Evolutionary conservation across 129 eudicot genomes (phyloP).

Genomic region (Oenanthe sinensis): DNA sequence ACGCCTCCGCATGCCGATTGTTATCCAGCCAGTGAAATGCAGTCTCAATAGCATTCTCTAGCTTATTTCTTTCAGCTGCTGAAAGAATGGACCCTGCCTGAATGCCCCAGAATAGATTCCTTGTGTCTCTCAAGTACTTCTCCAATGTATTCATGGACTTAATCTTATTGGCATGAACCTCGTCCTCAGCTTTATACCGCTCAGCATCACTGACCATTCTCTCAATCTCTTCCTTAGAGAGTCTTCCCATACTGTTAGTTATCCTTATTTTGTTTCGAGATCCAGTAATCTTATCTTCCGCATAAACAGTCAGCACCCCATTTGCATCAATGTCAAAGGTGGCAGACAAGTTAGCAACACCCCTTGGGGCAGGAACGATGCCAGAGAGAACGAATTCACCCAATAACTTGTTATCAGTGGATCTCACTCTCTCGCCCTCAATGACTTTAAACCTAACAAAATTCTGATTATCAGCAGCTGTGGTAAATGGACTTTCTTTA

Average conservation of each 20-base stretch:
- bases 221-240: constrained; percentile 4
- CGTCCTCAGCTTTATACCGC: constrained; percentile 1
- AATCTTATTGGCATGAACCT: not conserved
- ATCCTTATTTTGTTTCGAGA: not conserved
- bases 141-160: not conserved
- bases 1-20: not conserved
- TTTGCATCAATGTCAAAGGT: constrained; percentile 6
- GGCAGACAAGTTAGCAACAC: not conserved
- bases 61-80: constrained; percentile 17
- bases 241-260: not conserved
- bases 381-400: not conserved
- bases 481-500: not conserved
- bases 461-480: not conserved
- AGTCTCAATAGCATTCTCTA: constrained; percentile 8
- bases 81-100: constrained; percentile 18
- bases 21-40: constrained; percentile 11
- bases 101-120: constrained; percentile 21
- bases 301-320: constrained; percentile 1
- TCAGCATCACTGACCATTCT: constrained; percentile 1
- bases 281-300: not conserved
- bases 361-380: not conserved
- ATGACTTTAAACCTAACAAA: not conserved
- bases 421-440: not conserved
- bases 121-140: not conserved
- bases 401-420: not conserved